These are phyloP conservation scores for Hirschioporus abietinus DNA, from an alignment of 768 basidiomycete species.

Conservation along the genomic window DNA sequence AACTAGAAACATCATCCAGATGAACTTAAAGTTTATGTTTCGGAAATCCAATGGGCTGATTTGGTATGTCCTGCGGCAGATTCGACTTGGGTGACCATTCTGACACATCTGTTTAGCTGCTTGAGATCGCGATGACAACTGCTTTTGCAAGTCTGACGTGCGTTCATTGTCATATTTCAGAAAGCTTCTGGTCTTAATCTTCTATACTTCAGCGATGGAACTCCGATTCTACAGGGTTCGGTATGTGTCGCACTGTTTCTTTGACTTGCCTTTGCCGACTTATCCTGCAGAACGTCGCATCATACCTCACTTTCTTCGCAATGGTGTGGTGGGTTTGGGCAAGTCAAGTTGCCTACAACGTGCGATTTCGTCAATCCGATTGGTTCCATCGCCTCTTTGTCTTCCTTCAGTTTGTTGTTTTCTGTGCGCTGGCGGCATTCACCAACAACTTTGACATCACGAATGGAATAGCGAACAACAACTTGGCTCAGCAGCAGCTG, in stretches of 20 bases:
- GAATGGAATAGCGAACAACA: conserved; percentile 1
- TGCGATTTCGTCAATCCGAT: conserved; percentile 8
- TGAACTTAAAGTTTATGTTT: background rate
- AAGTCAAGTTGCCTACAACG: conserved; percentile 6
- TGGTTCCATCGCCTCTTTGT: conserved; percentile 10
- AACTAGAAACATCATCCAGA: background rate
- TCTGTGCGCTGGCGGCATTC: conserved; percentile 1
- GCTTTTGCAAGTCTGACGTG: background rate
- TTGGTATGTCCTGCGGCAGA: background rate
- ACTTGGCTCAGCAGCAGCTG: background rate
- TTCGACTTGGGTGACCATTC: background rate
- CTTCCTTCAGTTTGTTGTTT: conserved; percentile 6
- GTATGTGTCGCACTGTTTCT: background rate
- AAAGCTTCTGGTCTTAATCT: background rate
- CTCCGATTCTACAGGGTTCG: background rate
- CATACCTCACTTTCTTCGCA: conserved; percentile 8
- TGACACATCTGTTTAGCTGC: background rate
- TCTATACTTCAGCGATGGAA: background rate
- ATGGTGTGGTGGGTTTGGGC: conserved; percentile 11
- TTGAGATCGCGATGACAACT: background rate
- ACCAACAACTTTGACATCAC: conserved; percentile 5
- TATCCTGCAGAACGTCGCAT: background rate
- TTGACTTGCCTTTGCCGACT: background rate
- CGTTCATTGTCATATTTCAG: background rate
- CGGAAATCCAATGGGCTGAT: conserved; percentile 2